These are phyloP conservation scores for Antonospora locustae DNA, from an alignment of 371 early-diverging fungal species.

Conservation along the genomic window DNA sequence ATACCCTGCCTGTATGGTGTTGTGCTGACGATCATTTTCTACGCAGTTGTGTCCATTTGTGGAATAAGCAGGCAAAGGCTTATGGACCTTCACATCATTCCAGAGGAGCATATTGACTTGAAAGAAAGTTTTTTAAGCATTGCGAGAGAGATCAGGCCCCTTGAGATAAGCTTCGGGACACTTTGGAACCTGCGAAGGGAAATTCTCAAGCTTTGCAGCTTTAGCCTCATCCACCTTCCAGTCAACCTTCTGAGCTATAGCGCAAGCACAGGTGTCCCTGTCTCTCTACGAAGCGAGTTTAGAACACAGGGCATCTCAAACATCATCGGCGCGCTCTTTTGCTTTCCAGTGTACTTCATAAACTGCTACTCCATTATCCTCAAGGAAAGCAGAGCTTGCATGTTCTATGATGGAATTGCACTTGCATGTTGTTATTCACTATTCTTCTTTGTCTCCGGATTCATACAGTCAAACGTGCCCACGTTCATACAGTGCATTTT, in stretches of 20 bases:
- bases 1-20: too few species aligned
- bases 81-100: background rate
- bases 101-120: background rate
- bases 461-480: background rate
- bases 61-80: too few species aligned
- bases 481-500: background rate
- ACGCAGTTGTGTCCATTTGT: too few species aligned
- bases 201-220: background rate
- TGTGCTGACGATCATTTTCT: too few species aligned
- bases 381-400: background rate
- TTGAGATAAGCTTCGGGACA: too few species aligned
- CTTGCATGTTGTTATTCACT: background rate
- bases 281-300: background rate
- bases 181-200: too few species aligned
- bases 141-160: background rate
- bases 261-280: background rate
- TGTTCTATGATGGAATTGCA: background rate
- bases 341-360: background rate
- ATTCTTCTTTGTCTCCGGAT: background rate
- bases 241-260: background rate
- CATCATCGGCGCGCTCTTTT: background rate
- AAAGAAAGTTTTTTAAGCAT: background rate
- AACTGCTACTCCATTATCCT: background rate
- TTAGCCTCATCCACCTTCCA: slow-evolving; percentile 1
- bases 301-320: background rate